Conservation (phyloP, 2,329 filamentous ascomycete genomes). For the Fusarium albosuccineum region DNA sequence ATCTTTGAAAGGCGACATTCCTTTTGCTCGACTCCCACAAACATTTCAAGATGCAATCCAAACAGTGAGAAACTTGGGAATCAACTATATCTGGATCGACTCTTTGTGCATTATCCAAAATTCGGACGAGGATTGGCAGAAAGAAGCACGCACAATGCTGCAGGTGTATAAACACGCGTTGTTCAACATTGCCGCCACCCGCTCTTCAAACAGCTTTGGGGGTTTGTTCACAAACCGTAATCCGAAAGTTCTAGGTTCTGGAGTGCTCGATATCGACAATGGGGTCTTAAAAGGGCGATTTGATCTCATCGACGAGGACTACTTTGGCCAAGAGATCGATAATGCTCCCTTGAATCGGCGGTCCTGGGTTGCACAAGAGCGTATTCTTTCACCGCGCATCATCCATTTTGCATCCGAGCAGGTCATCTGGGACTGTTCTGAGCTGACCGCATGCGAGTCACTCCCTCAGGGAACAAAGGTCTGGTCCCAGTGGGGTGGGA, state of each 20-base stretch:
- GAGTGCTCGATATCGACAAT: slow-evolving; percentile 3
- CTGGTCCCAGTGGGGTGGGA: background rate
- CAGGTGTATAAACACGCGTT: slow-evolving; percentile 18
- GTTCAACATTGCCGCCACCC: slow-evolving; percentile 18
- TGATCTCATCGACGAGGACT: slow-evolving; percentile 8
- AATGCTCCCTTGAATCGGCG: slow-evolving; percentile 15
- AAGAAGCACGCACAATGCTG: slow-evolving; percentile 21
- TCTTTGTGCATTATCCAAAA: slow-evolving; percentile 33
- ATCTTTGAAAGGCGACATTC: background rate
- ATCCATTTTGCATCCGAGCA: slow-evolving; percentile 26
- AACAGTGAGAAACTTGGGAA: background rate
- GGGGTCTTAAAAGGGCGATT: slow-evolving; percentile 1
- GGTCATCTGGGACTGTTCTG: slow-evolving; percentile 28
- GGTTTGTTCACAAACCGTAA: slow-evolving; percentile 13
- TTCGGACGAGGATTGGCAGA: slow-evolving; percentile 23
- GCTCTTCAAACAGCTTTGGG: slow-evolving; percentile 5
- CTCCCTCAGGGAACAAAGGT: background rate
- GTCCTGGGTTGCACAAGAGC: slow-evolving; percentile 30
- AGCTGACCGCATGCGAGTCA: slow-evolving; percentile 12
- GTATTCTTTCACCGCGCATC: slow-evolving; percentile 23
- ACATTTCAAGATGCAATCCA: slow-evolving; percentile 22
- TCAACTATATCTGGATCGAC: slow-evolving; percentile 29
- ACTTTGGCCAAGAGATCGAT: slow-evolving; percentile 16
- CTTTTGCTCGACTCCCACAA: slow-evolving; percentile 5
- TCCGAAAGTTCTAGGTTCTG: background rate